These are phyloP conservation scores for Chernovozyma aurita DNA, from an alignment of 1,139 yeast genomes.

Conservation along the genomic window DNA sequence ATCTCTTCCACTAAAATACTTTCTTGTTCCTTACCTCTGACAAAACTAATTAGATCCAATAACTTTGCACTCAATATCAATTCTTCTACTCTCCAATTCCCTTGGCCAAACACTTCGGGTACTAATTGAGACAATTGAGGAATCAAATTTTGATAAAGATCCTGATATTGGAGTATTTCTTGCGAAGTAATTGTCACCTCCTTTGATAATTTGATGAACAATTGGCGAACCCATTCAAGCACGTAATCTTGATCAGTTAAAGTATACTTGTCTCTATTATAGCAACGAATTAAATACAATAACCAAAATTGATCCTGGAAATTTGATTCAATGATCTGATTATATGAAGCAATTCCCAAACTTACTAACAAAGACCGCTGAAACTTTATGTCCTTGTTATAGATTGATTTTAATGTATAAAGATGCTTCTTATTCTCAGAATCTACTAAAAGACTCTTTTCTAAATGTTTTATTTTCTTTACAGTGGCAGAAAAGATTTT, in stretches of 20 bases:
- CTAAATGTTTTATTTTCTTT: conserved; percentile 45
- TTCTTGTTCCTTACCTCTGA: conserved; percentile 57
- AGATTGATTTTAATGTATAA: conserved; percentile 51
- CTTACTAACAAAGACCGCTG: conserved; percentile 51
- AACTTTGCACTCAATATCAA: conserved; percentile 58
- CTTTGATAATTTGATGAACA: conserved; percentile 37
- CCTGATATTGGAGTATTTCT: conserved; percentile 53
- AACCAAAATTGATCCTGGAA: conserved; percentile 59
- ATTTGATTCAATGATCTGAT: conserved; percentile 42
- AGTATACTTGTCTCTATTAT: conserved; percentile 39
- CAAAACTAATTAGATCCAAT: conserved; percentile 55
- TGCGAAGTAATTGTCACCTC: conserved; percentile 37
- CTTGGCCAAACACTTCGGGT: conserved; percentile 58
- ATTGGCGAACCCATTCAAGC: conserved; percentile 49
- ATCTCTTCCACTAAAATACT: conserved; percentile 58
- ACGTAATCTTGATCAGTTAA: conserved; percentile 27
- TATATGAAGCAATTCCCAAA: conserved; percentile 54
- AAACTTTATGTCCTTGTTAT: conserved; percentile 52
- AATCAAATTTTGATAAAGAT: conserved; percentile 51
- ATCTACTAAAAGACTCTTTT: conserved; percentile 45
- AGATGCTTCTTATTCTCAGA: conserved; percentile 34
- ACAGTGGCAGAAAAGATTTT: conserved; percentile 40
- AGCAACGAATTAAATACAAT: conserved; percentile 58
- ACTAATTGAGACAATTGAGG: conserved; percentile 48
- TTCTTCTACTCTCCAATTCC: conserved; percentile 60